These are phyloP conservation scores for Podila horticola DNA, from an alignment of 192 early-diverging fungal genomes.

Conservation along the genomic window DNA sequence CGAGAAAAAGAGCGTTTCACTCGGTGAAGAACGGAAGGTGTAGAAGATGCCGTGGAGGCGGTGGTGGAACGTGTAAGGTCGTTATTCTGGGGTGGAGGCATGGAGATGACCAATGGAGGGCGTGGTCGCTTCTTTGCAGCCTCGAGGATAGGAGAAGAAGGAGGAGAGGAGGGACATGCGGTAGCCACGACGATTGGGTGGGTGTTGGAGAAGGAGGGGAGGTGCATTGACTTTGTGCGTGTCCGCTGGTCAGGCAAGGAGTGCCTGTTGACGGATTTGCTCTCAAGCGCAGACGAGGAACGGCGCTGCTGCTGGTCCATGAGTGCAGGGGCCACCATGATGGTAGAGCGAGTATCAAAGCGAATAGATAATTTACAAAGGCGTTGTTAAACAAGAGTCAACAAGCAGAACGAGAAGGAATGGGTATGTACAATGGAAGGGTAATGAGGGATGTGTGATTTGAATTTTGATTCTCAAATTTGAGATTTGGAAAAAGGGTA, in stretches of 20 bases:
- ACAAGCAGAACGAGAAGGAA: too few species aligned
- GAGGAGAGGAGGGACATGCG: neutral
- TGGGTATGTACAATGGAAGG: neutral
- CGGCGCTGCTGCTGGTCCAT: neutral
- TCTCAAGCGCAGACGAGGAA: neutral
- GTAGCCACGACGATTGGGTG: neutral
- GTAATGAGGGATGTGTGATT: neutral
- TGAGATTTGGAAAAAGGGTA: neutral
- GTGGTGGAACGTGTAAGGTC: neutral
- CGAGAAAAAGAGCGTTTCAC: neutral
- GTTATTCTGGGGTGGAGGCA: neutral
- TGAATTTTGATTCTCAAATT: too few species aligned
- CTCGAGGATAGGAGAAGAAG: neutral
- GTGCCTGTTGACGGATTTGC: neutral
- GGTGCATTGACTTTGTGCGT: constrained; percentile 1
- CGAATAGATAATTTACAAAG: too few species aligned
- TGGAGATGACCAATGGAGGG: neutral
- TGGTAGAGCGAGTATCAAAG: neutral
- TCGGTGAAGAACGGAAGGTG: neutral
- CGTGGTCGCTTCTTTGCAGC: neutral
- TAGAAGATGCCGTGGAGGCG: neutral
- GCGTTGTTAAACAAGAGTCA: too few species aligned
- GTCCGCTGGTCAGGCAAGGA: neutral
- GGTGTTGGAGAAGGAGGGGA: neutral
- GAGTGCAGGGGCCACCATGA: constrained; percentile 3